Evolutionary conservation across 1,284 basidiomycete species (phyloP).

Genomic region (Anthracocystis walkeri): DNA sequence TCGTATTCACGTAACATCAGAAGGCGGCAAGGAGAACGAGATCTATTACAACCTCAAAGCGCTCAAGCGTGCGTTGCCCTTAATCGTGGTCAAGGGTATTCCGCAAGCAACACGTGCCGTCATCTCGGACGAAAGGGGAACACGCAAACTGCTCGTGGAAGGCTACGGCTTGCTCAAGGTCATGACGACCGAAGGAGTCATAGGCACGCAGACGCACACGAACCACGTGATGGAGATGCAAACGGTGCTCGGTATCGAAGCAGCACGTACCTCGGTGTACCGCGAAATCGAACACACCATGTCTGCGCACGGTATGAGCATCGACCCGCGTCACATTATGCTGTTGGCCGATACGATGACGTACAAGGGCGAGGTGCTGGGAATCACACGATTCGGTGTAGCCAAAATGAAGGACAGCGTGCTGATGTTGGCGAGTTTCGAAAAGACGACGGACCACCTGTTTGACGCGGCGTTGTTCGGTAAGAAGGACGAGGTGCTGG

Average conservation of each 20-base stretch:
- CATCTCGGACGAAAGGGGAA: constrained; percentile 68
- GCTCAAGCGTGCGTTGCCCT: constrained; percentile 65
- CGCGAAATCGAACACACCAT: constrained; percentile 96
- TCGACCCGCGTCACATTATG: constrained; percentile 99
- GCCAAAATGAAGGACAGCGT: constrained; percentile 99
- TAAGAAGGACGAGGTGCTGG: constrained; percentile 93
- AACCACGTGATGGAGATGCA: constrained; percentile 98
- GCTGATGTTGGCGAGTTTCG: constrained; percentile 98
- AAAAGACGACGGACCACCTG: constrained; percentile 98
- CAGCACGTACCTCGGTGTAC: constrained; percentile 92
- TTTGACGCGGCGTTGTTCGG: constrained; percentile 97
- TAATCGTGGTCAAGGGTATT: constrained; percentile 68
- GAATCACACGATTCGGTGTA: constrained; percentile 99
- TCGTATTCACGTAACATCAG: constrained; percentile 78
- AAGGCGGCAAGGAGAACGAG: constrained; percentile 77
- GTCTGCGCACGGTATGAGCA: constrained; percentile 96
- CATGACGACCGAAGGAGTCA: constrained; percentile 96
- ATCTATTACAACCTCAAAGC: constrained; percentile 65
- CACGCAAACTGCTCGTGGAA: constrained; percentile 71
- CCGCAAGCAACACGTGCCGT: constrained; percentile 63
- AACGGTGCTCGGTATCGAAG: constrained; percentile 95
- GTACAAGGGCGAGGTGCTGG: constrained; percentile 98
- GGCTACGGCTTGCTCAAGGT: constrained; percentile 97
- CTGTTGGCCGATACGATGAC: constrained; percentile 98
- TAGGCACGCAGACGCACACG: constrained; percentile 90